Percentiles rank a stretch among this genome's conserved stretches.
Conservation (phyloP, 306 rosid species). For the Acacia acuminata region DNA sequence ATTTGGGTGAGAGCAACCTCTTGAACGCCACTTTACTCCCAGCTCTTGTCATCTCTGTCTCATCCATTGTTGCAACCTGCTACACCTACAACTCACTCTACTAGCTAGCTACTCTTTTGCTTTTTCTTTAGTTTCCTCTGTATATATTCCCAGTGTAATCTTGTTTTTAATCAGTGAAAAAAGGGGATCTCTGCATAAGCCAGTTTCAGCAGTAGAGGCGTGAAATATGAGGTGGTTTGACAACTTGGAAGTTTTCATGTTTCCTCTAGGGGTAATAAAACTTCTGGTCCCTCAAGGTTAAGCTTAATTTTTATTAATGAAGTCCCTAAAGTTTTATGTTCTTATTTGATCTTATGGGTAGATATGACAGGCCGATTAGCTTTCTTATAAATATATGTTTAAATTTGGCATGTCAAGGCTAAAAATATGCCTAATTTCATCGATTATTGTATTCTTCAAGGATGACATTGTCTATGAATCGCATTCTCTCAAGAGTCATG, state of each 20-base stretch:
- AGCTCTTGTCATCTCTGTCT: constrained; percentile 64
- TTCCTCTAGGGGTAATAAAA: not conserved
- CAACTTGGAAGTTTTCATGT: not conserved
- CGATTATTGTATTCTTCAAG: no score
- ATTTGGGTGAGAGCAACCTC: constrained; percentile 57
- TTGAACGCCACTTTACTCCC: constrained; percentile 73
- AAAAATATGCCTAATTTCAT: no score
- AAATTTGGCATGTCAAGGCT: no score
- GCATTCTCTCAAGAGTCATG: not conserved
- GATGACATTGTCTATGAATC: no score
- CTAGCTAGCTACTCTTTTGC: constrained; percentile 44
- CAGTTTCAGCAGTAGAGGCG: not conserved
- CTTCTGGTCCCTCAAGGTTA: not conserved
- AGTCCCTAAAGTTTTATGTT: not conserved
- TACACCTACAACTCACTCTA: constrained; percentile 83
- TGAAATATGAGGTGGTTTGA: not conserved
- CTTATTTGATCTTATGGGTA: no score
- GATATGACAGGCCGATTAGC: no score
- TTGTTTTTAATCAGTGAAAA: constrained; percentile 1
- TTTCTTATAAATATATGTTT: no score
- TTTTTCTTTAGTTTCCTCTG: constrained; percentile 1
- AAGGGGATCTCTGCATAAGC: not conserved
- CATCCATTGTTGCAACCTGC: constrained; percentile 76
- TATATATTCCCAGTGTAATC: constrained; percentile 27
- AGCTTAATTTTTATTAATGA: not conserved